Conservation (phyloP, 345 rosid genomes). For the Mallotus nudiflorus region DNA sequence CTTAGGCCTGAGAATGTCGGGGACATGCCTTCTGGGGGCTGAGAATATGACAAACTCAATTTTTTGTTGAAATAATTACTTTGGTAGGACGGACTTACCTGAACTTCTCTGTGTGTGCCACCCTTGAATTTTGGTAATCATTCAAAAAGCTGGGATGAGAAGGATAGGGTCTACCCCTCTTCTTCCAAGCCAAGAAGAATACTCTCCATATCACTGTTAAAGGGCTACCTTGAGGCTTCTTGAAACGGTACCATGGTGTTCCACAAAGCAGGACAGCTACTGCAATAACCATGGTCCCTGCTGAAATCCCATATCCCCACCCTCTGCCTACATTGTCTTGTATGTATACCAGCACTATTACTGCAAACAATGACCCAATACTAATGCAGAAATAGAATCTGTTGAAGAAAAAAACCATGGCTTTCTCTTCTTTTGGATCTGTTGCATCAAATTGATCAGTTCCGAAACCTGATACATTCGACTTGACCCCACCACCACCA, state of each 20-base stretch:
- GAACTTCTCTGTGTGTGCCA: constrained; percentile 56
- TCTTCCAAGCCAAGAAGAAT: constrained; percentile 72
- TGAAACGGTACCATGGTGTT: constrained; percentile 64
- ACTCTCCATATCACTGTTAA: constrained; percentile 81
- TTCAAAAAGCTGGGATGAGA: constrained; percentile 56
- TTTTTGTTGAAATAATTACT: not conserved
- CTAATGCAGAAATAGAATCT: constrained; percentile 50
- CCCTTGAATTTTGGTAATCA: constrained; percentile 54
- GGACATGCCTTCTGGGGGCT: not conserved
- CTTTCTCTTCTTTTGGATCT: constrained; percentile 81
- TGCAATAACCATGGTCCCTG: constrained; percentile 73
- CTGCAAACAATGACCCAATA: constrained; percentile 77
- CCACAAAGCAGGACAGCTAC: constrained; percentile 59
- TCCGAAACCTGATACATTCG: constrained; percentile 92
- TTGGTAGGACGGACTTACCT: constrained; percentile 34
- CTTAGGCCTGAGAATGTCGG: too few relatives aligned
- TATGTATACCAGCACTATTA: constrained; percentile 68
- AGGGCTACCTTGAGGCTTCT: constrained; percentile 82
- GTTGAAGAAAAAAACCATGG: constrained; percentile 37
- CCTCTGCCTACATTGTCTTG: constrained; percentile 95
- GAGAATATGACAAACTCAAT: not conserved
- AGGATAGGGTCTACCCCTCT: constrained; percentile 54
- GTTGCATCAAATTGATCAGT: constrained; percentile 75
- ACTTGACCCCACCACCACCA: constrained; percentile 90
- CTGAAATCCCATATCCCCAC: constrained; percentile 89